These are phyloP conservation scores for Ganoderma leucocontextum DNA, from an alignment of 1,284 basidiomycete genomes.

Conservation along the genomic window DNA sequence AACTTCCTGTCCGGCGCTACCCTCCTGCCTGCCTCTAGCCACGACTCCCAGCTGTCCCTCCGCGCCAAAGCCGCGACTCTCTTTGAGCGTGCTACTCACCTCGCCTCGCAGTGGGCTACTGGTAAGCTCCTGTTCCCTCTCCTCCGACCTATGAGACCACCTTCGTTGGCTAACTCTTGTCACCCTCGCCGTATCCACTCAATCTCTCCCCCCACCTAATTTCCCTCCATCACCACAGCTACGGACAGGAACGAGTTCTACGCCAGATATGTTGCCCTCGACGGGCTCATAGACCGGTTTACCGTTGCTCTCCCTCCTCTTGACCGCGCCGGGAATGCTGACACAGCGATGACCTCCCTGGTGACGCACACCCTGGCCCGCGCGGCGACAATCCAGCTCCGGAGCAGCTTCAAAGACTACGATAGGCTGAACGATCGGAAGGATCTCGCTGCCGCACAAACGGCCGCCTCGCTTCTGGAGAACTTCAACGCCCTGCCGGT, in stretches of 20 bases:
- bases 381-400: conserved; percentile 39
- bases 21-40: conserved; percentile 29
- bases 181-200: background rate
- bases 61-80: conserved; percentile 49
- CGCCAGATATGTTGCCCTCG: conserved; percentile 33
- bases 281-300: conserved; percentile 38
- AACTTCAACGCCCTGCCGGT: conserved; percentile 23
- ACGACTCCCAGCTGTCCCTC: conserved; percentile 37
- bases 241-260: conserved; percentile 33
- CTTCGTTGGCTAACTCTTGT: background rate
- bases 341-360: conserved; percentile 33
- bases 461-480: conserved; percentile 31
- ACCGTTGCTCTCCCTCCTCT: conserved; percentile 33
- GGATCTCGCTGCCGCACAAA: conserved; percentile 35
- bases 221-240: conserved; percentile 20
- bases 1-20: conserved; percentile 39
- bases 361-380: conserved; percentile 38
- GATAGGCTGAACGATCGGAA: conserved; percentile 33
- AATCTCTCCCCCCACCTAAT: background rate
- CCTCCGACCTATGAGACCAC: background rate
- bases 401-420: conserved; percentile 33
- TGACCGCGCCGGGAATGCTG: conserved; percentile 23
- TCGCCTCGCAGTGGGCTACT: conserved; percentile 37
- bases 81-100: conserved; percentile 45
- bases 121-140: conserved; percentile 27